Base-by-base conservation (phyloP, 768 basidiomycete species). In the Filobasidium floriforme region DNA sequence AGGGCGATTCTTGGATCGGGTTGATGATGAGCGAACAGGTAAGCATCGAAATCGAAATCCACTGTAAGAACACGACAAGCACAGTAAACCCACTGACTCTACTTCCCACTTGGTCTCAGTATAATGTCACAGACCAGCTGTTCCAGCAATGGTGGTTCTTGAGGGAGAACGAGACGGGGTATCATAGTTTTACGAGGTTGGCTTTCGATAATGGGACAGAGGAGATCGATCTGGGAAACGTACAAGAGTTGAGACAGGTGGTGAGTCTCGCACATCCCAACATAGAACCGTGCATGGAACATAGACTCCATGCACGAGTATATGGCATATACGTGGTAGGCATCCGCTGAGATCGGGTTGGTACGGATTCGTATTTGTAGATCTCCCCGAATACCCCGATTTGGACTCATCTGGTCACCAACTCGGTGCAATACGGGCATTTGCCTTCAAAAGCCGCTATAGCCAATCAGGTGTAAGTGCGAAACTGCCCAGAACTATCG, bases 141-240 rank as follows among this genome's bases (percentile, higher is more conserved):
- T 59, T 70, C 40, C 52, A 68, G 54, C 69, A 72, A 46, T 72
- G 55, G 41, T 72, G 73, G 71, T 73, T 73, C 66, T 61, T 72
- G 9, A 66, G 71, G 24, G 73, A 73, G 43, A 67, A 67, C 10
- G 71, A 73, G 59, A 65, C 67, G 2, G 66, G 69, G 3, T 59
- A 63, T 37, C 73, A 73, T 52, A 54, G 54, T 15, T 70, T 73
- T 54, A 59, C 63, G 6, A 61, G 73, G 18, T 43, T 71, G 26
- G 54, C 41, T n/a, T 68, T 43, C 44, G 29, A 69, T 43, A 72
- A 72, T 59, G 54, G 32, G 3, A 61, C 68, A 14, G n/a, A 26
- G 41, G 29, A 41, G n/a, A 37, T 63, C 43, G 43, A 44, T 52
- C 43, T 67, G 26, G 63, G 65, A 0, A 67, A 69, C 46, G n/a